Base-by-base conservation (phyloP, 2,329 filamentous ascomycete species). In the Ophiostoma pallidulum region DNA sequence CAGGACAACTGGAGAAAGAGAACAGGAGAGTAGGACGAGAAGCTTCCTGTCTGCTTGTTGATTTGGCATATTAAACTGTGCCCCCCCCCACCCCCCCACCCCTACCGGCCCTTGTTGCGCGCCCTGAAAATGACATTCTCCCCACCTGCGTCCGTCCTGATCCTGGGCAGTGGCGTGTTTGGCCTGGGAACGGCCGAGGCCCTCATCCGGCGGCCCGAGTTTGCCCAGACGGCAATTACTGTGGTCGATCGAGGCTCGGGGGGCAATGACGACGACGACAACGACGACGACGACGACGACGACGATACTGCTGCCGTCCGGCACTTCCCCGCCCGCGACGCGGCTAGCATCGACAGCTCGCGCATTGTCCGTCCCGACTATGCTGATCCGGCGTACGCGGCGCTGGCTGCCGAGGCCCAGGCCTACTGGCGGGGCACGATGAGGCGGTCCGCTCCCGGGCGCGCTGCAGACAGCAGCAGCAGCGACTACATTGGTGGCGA, bases 301-400 rank as follows among this genome's bases (percentile, higher is more conserved):
- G 65, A 70, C 37, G 78, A 84, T 57, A 71, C 72, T 49, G 73
- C 78, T 43, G 79, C 74, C 54, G 72, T 82, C 58, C n/a, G n/a
- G 22, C 73, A 82, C 32, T 81, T 82, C 58, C 79, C 79, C 2
- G 70, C 77, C 7, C 65, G 70, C 37, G 78, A 84, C 57, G 71
- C 72, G 49, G 73, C 78, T 43, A 79, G 74, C 54, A 72, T 82
- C 58, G 80, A 84, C 64, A 72, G 71, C 4, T 82, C 78, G 13
- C 75, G 80, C 54, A 80, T 83, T 56, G 71, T 84, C 54, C 73
- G 80, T 48, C 67, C 77, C 43, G 91, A 97, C 71, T 97, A 97
- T 60, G 82, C 86, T 5, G 81, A 91, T 59, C 68, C 77, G 0
- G 76, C 81, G 19, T 97, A 97, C 65, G 77, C 87, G 6, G 68